Base-by-base conservation (phyloP, 1,284 basidiomycete genomes). In the Phenoliferia sp. region DNA sequence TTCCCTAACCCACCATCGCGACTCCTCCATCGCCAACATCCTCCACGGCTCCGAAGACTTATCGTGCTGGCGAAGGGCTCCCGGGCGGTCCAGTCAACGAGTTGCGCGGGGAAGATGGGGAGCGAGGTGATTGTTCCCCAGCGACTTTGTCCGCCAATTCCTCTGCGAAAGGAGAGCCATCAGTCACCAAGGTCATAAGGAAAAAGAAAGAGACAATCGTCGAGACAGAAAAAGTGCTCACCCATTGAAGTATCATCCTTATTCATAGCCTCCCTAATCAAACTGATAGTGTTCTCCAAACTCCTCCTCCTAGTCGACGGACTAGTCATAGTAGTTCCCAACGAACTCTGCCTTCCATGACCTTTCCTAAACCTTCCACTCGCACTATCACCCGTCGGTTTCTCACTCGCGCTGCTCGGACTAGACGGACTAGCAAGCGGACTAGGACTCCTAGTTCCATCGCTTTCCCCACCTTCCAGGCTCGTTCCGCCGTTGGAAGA, bases 271-370 rank as follows among this genome's bases (percentile, higher is more conserved):
- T 72, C 70, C 79, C 93, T 89, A 77, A 99, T 96, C 80, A 98
- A 86, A 75, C 89, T 89, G 83, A 96, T 93, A 63, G 95, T 99
- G 78, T 90, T 94, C 83, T 98, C 95, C 78, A 99, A 82, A 77
- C 91, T 94, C 75, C 94, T 84, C 79, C 94, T 83, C 72, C 96
- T 84, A 67, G 89, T 99, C 76, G 90, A 94, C 15, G 96, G 95
- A 77, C 89, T 92, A 58, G 94, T 96, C 86, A 90, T 90, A 72
- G 95, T 99, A 67, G 96, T 99, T 3, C 96, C 96, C 69, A 99
- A 81, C 77, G 92, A 94, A 65, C 90, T 88, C 72, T 93, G 89
- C 28, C 94, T 85, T 0, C 84, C 85, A 78, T 98, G 94, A 2
- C 92, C 90, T 35, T 89, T 85, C 67, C 85, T 84, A 83, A 88